Evolutionary conservation across 169 alveolate genomes (phyloP), one percentile per base, ranked within the genome.

Genomic region (Plasmodium yoelii): DNA sequence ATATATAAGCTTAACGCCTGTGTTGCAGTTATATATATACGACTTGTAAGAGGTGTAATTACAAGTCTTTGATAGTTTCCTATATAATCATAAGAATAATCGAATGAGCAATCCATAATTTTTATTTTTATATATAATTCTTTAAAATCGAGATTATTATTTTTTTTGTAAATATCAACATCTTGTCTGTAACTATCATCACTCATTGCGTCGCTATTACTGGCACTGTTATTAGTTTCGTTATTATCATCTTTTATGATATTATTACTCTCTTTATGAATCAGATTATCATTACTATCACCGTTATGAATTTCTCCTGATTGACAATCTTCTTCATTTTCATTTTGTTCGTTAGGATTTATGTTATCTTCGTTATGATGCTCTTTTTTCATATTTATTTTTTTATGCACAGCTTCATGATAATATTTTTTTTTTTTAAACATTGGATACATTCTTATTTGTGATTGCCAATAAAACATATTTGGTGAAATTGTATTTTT

Each of bases 21-120:
- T 2, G 99, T 97, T 19, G 99, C 99, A 49, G 99, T 98, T 87
- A 98, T 99, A 95, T 98, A 98, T 88, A 98, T 98, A 71, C 99
- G 95, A 92, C 97, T 99, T 55, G 99, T 98, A 73, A 98, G 94
- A 46, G 99, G 99, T 12, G 99, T 98, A 74, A 98, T 97, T 63
- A 98, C 99, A 73, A 98, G 93, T 70, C 99, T 96, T 10, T 98
- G 98, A 15, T 98, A 98, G 77, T 98, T 98, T 65, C 99, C 99
- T 55, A 98, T 96, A 94, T 98, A 98, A 91, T 98, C 99, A 92
- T 97, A 98, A n/a, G 98, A 98, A 91, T 98, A 98, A 92, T 93
- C 90, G 57, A 97, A 94, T n/a, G 94, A 90, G 34, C 99, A 98
- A 94, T 97, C 99, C 47, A 98, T 96, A 73, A 98, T 97, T 73